Conservation (phyloP, 78 protist species). For the slime mould (Dictyostelium discoideum) region DNA sequence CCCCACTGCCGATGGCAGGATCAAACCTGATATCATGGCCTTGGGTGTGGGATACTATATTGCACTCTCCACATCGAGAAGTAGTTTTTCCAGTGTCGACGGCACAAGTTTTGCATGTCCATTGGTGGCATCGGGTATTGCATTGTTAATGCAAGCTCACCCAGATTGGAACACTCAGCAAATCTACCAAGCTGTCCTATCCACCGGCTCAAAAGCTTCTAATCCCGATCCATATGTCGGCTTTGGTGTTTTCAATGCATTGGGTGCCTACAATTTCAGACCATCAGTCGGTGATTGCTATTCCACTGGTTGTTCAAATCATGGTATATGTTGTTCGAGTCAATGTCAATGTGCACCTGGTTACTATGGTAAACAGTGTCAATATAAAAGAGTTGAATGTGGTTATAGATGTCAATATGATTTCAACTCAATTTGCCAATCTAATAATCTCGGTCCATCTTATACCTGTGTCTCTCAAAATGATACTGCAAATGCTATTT, state of each 20-base stretch:
- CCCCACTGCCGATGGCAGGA: conserved; percentile 69
- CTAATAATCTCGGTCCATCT: background rate
- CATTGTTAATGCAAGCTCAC: conserved; percentile 39
- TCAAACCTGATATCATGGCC: conserved; percentile 74
- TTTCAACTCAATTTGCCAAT: background rate
- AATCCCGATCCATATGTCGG: background rate
- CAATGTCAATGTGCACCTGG: conserved; percentile 35
- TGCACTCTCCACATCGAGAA: background rate
- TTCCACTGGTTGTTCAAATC: conserved; percentile 9
- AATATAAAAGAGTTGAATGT: conserved; percentile 10
- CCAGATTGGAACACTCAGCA: conserved; percentile 39
- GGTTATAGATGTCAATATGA: background rate
- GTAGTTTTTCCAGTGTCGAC: background rate
- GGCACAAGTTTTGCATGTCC: conserved; percentile 82
- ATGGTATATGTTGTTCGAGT: conserved; percentile 19
- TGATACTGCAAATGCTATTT: background rate
- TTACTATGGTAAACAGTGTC: conserved; percentile 27
- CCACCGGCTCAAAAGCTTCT: background rate
- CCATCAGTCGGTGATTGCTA: background rate
- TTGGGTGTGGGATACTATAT: conserved; percentile 17
- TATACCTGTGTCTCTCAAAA: background rate
- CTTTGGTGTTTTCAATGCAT: conserved; percentile 35
- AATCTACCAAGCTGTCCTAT: conserved; percentile 33
- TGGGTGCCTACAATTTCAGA: background rate
- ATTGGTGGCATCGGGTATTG: conserved; percentile 47